Conservation (phyloP, 2,329 filamentous ascomycete species). For the Aspergillus jensenii region DNA sequence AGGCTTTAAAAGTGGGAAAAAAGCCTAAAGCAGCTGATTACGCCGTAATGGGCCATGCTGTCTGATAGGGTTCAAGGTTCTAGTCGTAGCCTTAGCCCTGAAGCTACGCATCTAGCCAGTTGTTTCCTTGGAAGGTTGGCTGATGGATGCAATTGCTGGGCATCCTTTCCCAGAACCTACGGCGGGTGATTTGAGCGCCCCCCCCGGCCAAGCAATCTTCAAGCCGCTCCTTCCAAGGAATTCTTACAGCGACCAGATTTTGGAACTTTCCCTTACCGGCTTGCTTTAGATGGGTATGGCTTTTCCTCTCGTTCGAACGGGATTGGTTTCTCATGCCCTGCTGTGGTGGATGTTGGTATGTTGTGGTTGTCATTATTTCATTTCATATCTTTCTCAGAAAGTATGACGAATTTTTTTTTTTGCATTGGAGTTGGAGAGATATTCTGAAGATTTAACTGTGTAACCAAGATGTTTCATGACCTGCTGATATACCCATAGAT, state of each 20-base stretch:
- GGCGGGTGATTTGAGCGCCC: not conserved
- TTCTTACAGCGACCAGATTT: constrained; percentile 10
- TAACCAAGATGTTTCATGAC: constrained; percentile 12
- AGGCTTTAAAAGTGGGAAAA: constrained; percentile 49
- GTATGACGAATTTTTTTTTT: not conserved
- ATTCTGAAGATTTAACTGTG: constrained; percentile 6
- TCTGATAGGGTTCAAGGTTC: constrained; percentile 24
- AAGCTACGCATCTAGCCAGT: not conserved
- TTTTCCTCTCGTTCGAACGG: constrained; percentile 44
- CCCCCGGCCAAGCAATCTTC: not conserved
- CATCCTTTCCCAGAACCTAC: not conserved
- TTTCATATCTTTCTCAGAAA: not conserved
- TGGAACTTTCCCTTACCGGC: constrained; percentile 16
- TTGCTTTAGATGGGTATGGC: constrained; percentile 43
- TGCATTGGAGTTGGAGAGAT: constrained; percentile 2
- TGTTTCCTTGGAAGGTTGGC: not conserved
- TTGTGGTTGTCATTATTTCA: not conserved
- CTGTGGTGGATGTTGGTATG: constrained; percentile 1
- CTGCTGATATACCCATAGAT: constrained; percentile 23
- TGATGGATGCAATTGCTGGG: not conserved
- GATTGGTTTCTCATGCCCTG: constrained; percentile 45
- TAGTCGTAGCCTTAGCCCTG: not conserved
- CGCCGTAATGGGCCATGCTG: constrained; percentile 28
- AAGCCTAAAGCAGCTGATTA: constrained; percentile 40
- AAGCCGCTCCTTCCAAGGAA: not conserved